Evolutionary conservation across 495 filamentous ascomycete species (phyloP), one percentile per base, ranked within the genome.

Genomic region (Xylaria palmicola): DNA sequence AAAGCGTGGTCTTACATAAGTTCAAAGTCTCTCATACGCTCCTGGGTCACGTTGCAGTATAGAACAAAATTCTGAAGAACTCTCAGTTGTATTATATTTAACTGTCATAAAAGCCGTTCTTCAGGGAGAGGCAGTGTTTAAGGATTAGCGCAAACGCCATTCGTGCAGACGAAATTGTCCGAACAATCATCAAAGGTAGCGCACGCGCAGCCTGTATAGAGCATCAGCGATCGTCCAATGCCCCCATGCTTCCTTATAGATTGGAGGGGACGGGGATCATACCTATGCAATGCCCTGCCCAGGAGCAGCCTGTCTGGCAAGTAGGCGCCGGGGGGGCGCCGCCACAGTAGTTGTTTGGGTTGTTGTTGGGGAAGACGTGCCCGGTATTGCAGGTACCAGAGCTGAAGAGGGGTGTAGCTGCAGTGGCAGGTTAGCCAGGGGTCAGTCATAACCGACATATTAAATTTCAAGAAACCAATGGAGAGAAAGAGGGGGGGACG

Each of bases 391-490:
- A 68, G 8, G 54, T 60, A 22, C 62, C 58, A 7, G 51, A 50
- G 37, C 24, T 52, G 26, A 27, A 68, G 8, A 68, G 65, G 20
- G 65, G 52, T 17, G 65, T 68, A n/a, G 59, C 65, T 68, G 39
- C 27, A 40, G 20, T n/a, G 15, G n/a, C 10, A 32, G 29, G 37
- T 56, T 41, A 62, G 44, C 17, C 39, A 3, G 20, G 41, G 7
- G 6, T 29, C 19, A 19, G n/a, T n/a, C n/a, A n/a, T n/a, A n/a
- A n/a, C n/a, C n/a, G n/a, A n/a, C n/a, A n/a, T n/a, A n/a, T n/a
- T n/a, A n/a, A n/a, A n/a, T n/a, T n/a, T n/a, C n/a, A n/a, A n/a
- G n/a, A n/a, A n/a, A n/a, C n/a, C n/a, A n/a, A n/a, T n/a, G n/a
- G n/a, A n/a, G n/a, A n/a, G n/a, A n/a, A n/a, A n/a, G n/a, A n/a